Evolutionary conservation across 140 eudicot species (phyloP).

Genomic region (Oenanthe javanica): DNA sequence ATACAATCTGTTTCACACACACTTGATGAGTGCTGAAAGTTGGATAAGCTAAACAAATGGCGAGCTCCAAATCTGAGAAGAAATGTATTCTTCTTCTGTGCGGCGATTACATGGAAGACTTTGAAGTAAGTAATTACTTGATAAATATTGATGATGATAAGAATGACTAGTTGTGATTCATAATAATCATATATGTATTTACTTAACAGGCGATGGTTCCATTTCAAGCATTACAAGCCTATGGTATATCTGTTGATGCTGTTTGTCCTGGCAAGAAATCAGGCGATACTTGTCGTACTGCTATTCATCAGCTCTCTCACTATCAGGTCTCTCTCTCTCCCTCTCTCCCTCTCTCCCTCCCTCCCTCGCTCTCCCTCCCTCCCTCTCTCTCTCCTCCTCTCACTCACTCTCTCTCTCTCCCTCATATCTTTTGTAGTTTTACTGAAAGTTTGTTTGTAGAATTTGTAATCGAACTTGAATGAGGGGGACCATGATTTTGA

Average conservation of each 20-base stretch:
- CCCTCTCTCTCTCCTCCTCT: not conserved
- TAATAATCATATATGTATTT: no score
- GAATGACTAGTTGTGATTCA: no score
- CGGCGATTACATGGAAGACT: constrained; percentile 94
- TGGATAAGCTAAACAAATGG: constrained; percentile 15
- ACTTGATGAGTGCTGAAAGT: not conserved
- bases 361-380: not conserved
- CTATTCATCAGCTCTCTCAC: constrained; percentile 40
- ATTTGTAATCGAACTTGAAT: no score
- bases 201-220: constrained; percentile 83
- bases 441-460: no score
- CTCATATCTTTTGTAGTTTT: no score
- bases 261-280: constrained; percentile 90
- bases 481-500: no score
- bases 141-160: no score
- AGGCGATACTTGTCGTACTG: constrained; percentile 86
- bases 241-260: constrained; percentile 78
- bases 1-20: not conserved
- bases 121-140: constrained; percentile 39
- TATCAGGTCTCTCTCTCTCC: constrained; percentile 50
- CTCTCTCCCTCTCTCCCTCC: not conserved
- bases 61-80: constrained; percentile 25
- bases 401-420: no score
- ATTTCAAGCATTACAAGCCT: constrained; percentile 85
- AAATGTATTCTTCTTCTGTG: constrained; percentile 59